phyloP scores from a whole-genome alignment of 2,329 filamentous ascomycete genomes.

The Fusarium brevicatenulatum region DNA sequence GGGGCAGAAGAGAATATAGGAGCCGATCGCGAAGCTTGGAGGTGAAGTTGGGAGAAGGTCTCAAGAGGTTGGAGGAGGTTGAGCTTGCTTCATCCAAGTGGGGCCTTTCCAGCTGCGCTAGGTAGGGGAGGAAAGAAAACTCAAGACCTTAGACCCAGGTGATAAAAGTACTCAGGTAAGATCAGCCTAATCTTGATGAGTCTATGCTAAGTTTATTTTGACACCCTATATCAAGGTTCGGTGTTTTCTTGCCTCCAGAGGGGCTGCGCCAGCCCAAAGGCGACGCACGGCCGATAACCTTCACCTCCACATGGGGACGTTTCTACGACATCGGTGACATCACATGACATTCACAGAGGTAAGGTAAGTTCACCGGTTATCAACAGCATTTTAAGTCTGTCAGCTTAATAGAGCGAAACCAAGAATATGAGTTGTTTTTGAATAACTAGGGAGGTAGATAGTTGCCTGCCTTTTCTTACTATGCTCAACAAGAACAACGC shows the following conservation, averaged over 20 bases:
- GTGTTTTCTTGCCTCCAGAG: too few species aligned
- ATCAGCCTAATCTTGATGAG: too few species aligned
- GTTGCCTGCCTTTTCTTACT: not conserved
- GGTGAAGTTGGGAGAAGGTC: constrained; percentile 42
- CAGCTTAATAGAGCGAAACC: not conserved
- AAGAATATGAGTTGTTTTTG: not conserved
- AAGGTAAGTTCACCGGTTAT: not conserved
- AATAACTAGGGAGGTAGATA: not conserved
- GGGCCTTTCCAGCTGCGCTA: constrained; percentile 44
- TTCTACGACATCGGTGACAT: constrained; percentile 46
- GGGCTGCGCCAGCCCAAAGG: constrained; percentile 38
- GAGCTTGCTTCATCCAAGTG: constrained; percentile 53
- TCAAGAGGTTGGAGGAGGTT: constrained; percentile 53
- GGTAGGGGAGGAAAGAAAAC: too few species aligned
- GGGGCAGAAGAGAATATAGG: constrained; percentile 27
- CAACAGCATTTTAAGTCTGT: not conserved
- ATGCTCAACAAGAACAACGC: not conserved
- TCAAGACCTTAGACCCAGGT: too few species aligned
- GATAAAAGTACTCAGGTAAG: too few species aligned
- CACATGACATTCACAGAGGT: constrained; percentile 50
- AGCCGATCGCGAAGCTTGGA: constrained; percentile 36
- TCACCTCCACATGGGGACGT: constrained; percentile 27
- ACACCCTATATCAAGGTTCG: too few species aligned
- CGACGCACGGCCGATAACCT: constrained; percentile 44
- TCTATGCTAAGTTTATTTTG: too few species aligned